phyloP scores from a whole-genome alignment of 208 protist species.

The Eutreptiella sp. region DNA sequence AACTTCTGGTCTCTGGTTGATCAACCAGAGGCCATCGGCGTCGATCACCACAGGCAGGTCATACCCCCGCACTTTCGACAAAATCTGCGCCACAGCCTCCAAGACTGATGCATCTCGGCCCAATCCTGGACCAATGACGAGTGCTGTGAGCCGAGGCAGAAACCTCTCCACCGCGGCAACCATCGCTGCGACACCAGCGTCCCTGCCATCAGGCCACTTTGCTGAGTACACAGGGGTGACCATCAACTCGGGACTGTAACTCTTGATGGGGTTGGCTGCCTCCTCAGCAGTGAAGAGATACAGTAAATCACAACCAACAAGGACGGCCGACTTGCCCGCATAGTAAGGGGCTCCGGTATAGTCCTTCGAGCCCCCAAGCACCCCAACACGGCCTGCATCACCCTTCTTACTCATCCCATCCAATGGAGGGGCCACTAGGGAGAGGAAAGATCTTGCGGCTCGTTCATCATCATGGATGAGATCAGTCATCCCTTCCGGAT shows the following conservation, averaged over 20 bases:
- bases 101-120: constrained; percentile 15
- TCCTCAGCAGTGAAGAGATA: constrained; percentile 26
- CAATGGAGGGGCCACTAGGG: constrained; percentile 27
- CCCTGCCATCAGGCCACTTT: neutral
- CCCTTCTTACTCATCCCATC: constrained; percentile 32
- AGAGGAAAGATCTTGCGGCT: too few relatives aligned
- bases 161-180: neutral
- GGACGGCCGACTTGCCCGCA: constrained; percentile 29
- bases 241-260: constrained; percentile 51
- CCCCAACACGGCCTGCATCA: constrained; percentile 25
- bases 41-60: constrained; percentile 28
- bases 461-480: too few relatives aligned
- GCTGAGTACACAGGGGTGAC: constrained; percentile 24
- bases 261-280: constrained; percentile 46
- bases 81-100: neutral
- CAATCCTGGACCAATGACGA: constrained; percentile 34
- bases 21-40: constrained; percentile 31
- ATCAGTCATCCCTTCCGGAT: too few relatives aligned
- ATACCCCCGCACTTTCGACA: neutral
- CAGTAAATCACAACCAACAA: constrained; percentile 20
- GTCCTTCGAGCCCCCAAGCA: constrained; percentile 37
- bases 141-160: neutral
- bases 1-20: constrained; percentile 15
- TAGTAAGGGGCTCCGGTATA: constrained; percentile 48
- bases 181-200: constrained; percentile 3